Percentiles rank a stretch among this genome's conserved stretches.
phyloP scores from a whole-genome alignment of 257 asterid species.

The Solanum chaucha region DNA sequence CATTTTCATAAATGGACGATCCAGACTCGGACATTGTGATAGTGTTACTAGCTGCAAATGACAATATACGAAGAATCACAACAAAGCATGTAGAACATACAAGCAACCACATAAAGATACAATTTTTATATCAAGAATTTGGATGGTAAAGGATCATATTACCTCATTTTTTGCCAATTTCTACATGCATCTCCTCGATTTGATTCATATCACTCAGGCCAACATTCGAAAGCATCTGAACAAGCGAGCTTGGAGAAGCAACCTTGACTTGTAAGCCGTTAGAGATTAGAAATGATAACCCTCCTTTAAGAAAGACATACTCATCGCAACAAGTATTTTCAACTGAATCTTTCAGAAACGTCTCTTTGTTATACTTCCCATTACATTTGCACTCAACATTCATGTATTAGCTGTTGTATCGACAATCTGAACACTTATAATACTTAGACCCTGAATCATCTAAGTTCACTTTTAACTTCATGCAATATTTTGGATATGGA shows the following conservation, averaged over 20 bases:
- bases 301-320: neutral
- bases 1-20: neutral
- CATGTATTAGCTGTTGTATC: neutral
- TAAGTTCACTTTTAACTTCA: neutral
- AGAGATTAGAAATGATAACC: neutral
- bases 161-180: slow-evolving; percentile 1
- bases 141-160: neutral
- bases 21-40: neutral
- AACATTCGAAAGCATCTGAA: neutral
- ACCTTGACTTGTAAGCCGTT: neutral
- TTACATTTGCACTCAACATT: neutral
- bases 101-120: neutral
- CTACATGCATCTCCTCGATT: neutral
- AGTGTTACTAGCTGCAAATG: neutral
- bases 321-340: neutral
- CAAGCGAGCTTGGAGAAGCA: neutral
- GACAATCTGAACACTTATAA: neutral
- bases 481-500: neutral
- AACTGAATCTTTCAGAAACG: neutral
- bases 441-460: neutral
- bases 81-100: neutral
- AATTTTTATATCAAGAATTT: neutral
- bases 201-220: neutral
- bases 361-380: neutral
- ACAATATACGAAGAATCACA: neutral